Percentiles rank a stretch among this genome's conserved stretches.
These are phyloP conservation scores for Fraxinus angustifolia DNA, from an alignment of 305 asterid genomes.

Conservation along the genomic window DNA sequence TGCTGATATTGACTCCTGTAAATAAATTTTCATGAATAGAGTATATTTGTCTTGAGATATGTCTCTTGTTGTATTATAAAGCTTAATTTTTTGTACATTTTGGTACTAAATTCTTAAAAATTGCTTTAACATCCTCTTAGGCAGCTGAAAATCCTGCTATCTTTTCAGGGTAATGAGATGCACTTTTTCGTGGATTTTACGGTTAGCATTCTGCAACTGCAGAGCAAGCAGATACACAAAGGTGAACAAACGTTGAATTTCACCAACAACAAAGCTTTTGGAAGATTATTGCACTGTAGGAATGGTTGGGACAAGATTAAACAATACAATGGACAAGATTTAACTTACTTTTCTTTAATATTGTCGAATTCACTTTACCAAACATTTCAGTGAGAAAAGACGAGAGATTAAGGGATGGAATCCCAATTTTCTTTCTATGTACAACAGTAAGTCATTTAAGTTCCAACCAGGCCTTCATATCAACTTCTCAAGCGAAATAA, in stretches of 20 bases:
- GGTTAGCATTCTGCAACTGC: neutral
- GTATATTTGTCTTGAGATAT: neutral
- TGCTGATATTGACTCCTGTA: neutral
- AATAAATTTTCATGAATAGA: neutral
- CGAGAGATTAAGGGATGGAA: neutral
- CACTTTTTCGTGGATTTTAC: neutral
- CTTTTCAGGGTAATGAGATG: neutral
- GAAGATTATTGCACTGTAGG: neutral
- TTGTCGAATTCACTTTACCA: neutral
- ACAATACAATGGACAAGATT: neutral
- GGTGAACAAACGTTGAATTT: neutral
- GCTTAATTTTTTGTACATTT: neutral
- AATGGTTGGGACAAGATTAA: neutral
- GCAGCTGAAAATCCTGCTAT: neutral
- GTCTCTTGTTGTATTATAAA: neutral
- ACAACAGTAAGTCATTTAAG: constrained; percentile 2
- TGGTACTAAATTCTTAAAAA: neutral
- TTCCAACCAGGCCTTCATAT: neutral
- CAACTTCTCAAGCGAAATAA: neutral
- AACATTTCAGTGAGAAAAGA: neutral
- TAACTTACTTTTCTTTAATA: neutral
- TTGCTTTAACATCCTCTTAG: neutral
- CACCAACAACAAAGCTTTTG: neutral
- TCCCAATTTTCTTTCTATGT: constrained; percentile 12
- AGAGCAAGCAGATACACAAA: neutral